Base-by-base conservation (phyloP, 1,139 yeast species). In the Pichia sp. region DNA sequence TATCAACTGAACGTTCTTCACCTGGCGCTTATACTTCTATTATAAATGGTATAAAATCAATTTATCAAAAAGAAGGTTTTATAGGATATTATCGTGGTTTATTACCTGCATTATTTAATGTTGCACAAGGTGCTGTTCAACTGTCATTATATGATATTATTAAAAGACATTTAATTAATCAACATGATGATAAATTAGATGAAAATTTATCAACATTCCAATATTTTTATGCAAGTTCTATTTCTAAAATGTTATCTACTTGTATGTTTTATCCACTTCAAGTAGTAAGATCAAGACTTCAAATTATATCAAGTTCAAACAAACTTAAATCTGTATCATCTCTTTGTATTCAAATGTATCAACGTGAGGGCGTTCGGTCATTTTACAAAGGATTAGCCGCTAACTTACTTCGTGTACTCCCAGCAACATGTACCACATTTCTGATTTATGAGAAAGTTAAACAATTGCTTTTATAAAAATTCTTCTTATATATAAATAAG, bases 71-170 rank as follows among this genome's bases (percentile, higher is more conserved):
- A 1, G 96, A 89, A 64, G 97, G 97, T 0, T 35, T 82, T 0
- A 46, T 56, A 2, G 86, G 90, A 1, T 82, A 87, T 55, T 89
- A 95, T 83, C 79, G 81, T 53, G 98, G 98, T 0, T 71, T 89
- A 5, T 59, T 81, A 1, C 97, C 98, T 0, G 80, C 95, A 6
- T 61, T 90, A 49, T 72, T 90, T 48, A 90, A 87, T 54, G 95
- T 92, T 1, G 75, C 85, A 27, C 97, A 92, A 63, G 95, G 95
- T 7, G 88, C 96, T 8, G 67, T 92, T 18, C 96, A 94, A 60
- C 83, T 92, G 61, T 79, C 95, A 25, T 68, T 88, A 30, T 92
- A 92, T 62, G 97, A 90, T 59, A 78, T 86, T 29, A 60, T 86
- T 47, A 88, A 86, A 64, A 61, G 59, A 51, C 57, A 66, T 33